Percentiles rank a stretch among this genome's conserved stretches.
Evolutionary conservation across 2,329 filamentous ascomycete genomes (phyloP).

Genomic region (Stagonosporopsis vannaccii): DNA sequence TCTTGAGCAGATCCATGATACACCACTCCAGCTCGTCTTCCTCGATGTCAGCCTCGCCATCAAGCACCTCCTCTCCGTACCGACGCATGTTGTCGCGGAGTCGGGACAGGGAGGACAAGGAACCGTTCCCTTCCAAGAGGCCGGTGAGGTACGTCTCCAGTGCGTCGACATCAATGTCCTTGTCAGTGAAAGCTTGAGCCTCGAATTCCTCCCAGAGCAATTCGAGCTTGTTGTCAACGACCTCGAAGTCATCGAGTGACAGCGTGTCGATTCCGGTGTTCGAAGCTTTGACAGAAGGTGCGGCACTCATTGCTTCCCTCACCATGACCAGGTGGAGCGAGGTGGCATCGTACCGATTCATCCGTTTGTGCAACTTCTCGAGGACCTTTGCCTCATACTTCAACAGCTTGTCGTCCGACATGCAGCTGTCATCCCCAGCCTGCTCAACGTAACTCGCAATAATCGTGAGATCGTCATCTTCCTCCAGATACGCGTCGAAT

Average conservation of each 20-base stretch:
- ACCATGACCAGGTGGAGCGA: slow-evolving; percentile 64
- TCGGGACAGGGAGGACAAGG: slow-evolving; percentile 5
- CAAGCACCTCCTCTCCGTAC: slow-evolving; percentile 25
- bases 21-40: slow-evolving; percentile 53
- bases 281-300: slow-evolving; percentile 32
- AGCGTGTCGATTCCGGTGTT: slow-evolving; percentile 29
- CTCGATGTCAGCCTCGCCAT: slow-evolving; percentile 46
- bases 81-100: slow-evolving; percentile 24
- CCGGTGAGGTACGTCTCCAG: slow-evolving; percentile 31
- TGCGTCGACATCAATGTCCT: slow-evolving; percentile 25
- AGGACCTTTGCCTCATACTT: slow-evolving; percentile 59
- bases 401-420: slow-evolving; percentile 56
- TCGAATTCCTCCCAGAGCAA: slow-evolving; percentile 56
- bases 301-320: slow-evolving; percentile 35
- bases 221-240: slow-evolving; percentile 62
- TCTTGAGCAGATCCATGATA: slow-evolving; percentile 58
- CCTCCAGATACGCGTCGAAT: slow-evolving; percentile 42
- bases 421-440: slow-evolving; percentile 60
- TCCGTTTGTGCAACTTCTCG: slow-evolving; percentile 57
- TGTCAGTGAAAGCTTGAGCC: slow-evolving; percentile 23
- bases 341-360: slow-evolving; percentile 64
- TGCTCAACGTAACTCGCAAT: slow-evolving; percentile 63
- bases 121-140: slow-evolving; percentile 19
- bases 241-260: slow-evolving; percentile 52
- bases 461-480: slow-evolving; percentile 50